phyloP scores from a whole-genome alignment of 2,329 filamentous ascomycete genomes.

The Elsinoe australis region DNA sequence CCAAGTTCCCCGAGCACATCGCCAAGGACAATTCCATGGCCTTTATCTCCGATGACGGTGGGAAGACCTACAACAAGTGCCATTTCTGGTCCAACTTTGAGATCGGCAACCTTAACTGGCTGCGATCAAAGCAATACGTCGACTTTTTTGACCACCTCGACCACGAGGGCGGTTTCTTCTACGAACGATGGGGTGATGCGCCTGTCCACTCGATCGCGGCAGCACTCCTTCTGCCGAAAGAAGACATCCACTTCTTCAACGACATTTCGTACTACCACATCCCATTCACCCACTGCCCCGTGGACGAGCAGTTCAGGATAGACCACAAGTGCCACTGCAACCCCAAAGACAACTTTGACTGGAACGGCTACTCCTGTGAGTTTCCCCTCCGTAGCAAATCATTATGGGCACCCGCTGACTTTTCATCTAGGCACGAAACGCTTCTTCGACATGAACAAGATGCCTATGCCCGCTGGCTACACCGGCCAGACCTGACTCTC shows the following conservation, averaged over 20 bases:
- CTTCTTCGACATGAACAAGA: conserved; percentile 74
- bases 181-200: conserved; percentile 96
- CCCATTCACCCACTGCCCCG: conserved; percentile 95
- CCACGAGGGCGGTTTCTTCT: conserved; percentile 92
- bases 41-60: conserved; percentile 85
- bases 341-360: conserved; percentile 95
- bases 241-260: conserved; percentile 97
- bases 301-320: conserved; percentile 72
- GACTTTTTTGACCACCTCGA: conserved; percentile 90
- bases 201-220: conserved; percentile 98
- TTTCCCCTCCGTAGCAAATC: conserved; percentile 23
- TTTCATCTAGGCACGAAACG: conserved; percentile 63
- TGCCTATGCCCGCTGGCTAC: conserved; percentile 79
- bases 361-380: conserved; percentile 97
- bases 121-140: conserved; percentile 77
- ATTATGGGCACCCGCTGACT: background rate
- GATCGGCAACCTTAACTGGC: conserved; percentile 87
- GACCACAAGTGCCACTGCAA: conserved; percentile 92
- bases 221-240: conserved; percentile 76
- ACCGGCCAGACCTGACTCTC: conserved; percentile 45
- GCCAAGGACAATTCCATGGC: conserved; percentile 75
- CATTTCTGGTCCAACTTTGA: conserved; percentile 99
- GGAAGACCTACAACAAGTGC: conserved; percentile 91
- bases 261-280: conserved; percentile 98
- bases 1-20: conserved; percentile 82